Base-by-base conservation (phyloP, 495 filamentous ascomycete genomes). In the Daldinia concentrica region DNA sequence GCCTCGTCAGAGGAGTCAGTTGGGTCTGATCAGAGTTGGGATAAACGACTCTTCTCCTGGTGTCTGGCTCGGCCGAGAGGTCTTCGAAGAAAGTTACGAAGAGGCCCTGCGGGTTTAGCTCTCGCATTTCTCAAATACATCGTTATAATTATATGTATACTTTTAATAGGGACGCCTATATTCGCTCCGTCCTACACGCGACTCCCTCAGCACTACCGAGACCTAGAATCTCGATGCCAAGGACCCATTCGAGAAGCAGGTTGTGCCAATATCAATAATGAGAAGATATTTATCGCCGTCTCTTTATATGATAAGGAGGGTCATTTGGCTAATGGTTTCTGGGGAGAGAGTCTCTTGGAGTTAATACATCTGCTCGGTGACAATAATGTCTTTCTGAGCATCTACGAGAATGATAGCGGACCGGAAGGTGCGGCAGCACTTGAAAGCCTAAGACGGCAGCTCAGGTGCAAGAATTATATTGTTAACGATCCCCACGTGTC, bases 201-300 rank as follows among this genome's bases (percentile, higher is more conserved):
- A 15, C 83, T 76, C 4, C 80, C 77, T 36, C 45, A 65, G 7
- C 77, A 81, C 48, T 82, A 80, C 45, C 86, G 84, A 17, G 72
- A 82, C 19, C 84, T 82, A 39, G 75, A 69, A 45, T 58, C 66
- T 41, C 45, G 63, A 41, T 76, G 78, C 45, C 12, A 39, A 39
- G 68, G 73, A 29, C 63, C 69, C 15, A 39, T 58, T 73, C 45
- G 79, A 11, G 48, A 72, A 11, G 59, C 81, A 2, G 90, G 90
- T 3, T 82, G 89, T 34, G 90, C 87, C 14, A 93, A 94, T 71
- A 79, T 85, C 2, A 74, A 82, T 22, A 81, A 87, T 41, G 88
- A 93, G 74, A 91, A 89, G 66, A 82, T 94, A 15, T 94, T 92
- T 76, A 91, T 95, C 63, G 90, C 90, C 6, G 89, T 90, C 15